Conservation (phyloP, 2,329 filamentous ascomycete genomes). For the Graphilbum ipis-grandicollis region DNA sequence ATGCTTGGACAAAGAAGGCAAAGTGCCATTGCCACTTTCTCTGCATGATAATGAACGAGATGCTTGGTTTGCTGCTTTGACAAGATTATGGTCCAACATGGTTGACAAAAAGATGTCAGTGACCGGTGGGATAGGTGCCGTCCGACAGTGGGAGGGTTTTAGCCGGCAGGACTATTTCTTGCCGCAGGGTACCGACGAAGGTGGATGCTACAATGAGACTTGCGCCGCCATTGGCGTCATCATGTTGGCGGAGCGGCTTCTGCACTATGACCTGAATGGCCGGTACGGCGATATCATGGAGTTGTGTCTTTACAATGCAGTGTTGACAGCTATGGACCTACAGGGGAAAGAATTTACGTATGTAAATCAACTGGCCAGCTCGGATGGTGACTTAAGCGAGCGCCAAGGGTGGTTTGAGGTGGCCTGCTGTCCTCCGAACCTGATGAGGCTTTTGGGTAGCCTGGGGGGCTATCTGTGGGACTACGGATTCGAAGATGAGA, state of each 20-base stretch:
- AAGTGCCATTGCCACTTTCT: too few species aligned
- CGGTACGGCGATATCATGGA: conserved; percentile 43
- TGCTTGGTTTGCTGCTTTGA: conserved; percentile 21
- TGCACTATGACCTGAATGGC: conserved; percentile 33
- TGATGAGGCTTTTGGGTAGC: conserved; percentile 35
- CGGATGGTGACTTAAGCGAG: conserved; percentile 27
- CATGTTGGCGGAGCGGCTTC: conserved; percentile 39
- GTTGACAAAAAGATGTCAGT: conserved; percentile 43
- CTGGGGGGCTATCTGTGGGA: conserved; percentile 40
- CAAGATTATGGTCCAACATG: conserved; percentile 41
- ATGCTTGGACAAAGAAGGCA: conserved; percentile 16
- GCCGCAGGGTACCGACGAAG: conserved; percentile 39
- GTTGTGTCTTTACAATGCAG: conserved; percentile 40
- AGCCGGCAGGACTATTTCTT: conserved; percentile 34
- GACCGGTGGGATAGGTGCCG: conserved; percentile 41
- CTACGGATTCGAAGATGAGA: conserved; percentile 12
- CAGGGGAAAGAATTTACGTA: conserved; percentile 43
- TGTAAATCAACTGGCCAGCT: conserved; percentile 41
- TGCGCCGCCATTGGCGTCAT: conserved; percentile 42
- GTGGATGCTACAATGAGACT: conserved; percentile 45
- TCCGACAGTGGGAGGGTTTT: conserved; percentile 43
- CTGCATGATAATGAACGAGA: too few species aligned
- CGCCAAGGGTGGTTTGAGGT: conserved; percentile 40
- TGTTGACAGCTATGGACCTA: conserved; percentile 38
- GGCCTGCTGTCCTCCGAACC: conserved; percentile 43